A percentile compares a stretch with the other conserved stretches of the same genome.
phyloP scores from a whole-genome alignment of 768 basidiomycete species.

The Boletus reticulatus region DNA sequence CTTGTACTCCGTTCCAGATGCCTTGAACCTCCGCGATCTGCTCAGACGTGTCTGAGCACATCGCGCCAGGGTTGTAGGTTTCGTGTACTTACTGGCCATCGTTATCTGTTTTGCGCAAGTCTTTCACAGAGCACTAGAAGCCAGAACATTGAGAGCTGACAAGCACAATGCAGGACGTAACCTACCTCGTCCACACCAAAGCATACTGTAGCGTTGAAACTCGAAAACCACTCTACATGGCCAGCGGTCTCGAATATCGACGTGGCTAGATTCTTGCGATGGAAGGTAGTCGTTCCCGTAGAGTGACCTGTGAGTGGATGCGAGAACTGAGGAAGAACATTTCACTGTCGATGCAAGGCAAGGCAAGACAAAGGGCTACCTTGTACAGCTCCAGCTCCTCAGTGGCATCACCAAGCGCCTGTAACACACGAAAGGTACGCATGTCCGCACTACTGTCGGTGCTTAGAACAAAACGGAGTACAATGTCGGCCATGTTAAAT shows the following conservation, averaged over 20 bases:
- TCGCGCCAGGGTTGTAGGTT: neutral
- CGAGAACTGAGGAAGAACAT: constrained; percentile 32
- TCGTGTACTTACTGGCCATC: constrained; percentile 43
- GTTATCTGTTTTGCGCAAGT: constrained; percentile 51
- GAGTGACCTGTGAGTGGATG: constrained; percentile 44
- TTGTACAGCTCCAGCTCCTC: constrained; percentile 43
- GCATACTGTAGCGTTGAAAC: constrained; percentile 41
- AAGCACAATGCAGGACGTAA: neutral
- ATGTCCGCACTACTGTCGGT: constrained; percentile 33
- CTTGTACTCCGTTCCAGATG: constrained; percentile 48
- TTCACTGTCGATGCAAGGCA: neutral
- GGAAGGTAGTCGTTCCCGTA: constrained; percentile 44
- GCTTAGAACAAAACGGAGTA: constrained; percentile 38
- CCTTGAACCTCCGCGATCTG: constrained; percentile 57
- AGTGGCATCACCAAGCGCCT: constrained; percentile 28
- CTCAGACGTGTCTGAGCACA: constrained; percentile 1
- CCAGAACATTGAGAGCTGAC: neutral
- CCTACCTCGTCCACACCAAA: constrained; percentile 50
- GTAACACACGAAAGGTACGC: constrained; percentile 44
- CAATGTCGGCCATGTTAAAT: constrained; percentile 33
- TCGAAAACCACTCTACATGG: constrained; percentile 50
- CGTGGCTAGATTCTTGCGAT: constrained; percentile 45
- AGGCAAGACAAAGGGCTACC: constrained; percentile 21
- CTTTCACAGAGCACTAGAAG: constrained; percentile 40
- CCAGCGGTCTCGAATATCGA: constrained; percentile 51